Percentiles rank a stretch among this genome's conserved stretches.
phyloP scores from a whole-genome alignment of 169 alveolate species.

The Plasmodium malariae region DNA sequence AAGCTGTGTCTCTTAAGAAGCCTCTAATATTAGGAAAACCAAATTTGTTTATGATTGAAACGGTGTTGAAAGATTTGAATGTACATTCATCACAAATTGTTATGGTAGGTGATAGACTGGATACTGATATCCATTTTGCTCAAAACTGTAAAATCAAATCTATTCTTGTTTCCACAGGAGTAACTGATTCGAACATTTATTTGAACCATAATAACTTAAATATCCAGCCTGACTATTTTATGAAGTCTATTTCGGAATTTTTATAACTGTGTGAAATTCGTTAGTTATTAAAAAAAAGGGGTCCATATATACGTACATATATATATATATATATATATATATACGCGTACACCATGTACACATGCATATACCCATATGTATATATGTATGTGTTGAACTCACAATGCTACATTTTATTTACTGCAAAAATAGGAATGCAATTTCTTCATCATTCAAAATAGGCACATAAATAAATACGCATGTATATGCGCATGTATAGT shows the following conservation, averaged over 20 bases:
- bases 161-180: slow-evolving; percentile 48
- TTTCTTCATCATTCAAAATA: too few species aligned
- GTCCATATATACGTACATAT: too few species aligned
- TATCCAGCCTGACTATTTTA: slow-evolving; percentile 60
- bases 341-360: too few species aligned
- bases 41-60: slow-evolving; percentile 71
- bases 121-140: slow-evolving; percentile 78
- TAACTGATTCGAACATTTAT: slow-evolving; percentile 49
- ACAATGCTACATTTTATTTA: neutral
- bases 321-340: too few species aligned
- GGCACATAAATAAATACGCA: neutral
- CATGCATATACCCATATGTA: neutral
- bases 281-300: too few species aligned
- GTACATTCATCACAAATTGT: slow-evolving; percentile 47
- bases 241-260: slow-evolving; percentile 50
- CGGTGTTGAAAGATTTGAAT: slow-evolving; percentile 45
- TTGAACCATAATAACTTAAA: slow-evolving; percentile 59
- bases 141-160: slow-evolving; percentile 61
- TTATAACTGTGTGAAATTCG: slow-evolving; percentile 25
- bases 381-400: neutral
- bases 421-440: too few species aligned
- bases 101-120: slow-evolving; percentile 78
- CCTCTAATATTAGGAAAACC: slow-evolving; percentile 82
- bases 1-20: slow-evolving; percentile 71
- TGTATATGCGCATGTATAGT: neutral